Conservation (phyloP, 345 rosid genomes). For the Rhizophora mangle region DNA sequence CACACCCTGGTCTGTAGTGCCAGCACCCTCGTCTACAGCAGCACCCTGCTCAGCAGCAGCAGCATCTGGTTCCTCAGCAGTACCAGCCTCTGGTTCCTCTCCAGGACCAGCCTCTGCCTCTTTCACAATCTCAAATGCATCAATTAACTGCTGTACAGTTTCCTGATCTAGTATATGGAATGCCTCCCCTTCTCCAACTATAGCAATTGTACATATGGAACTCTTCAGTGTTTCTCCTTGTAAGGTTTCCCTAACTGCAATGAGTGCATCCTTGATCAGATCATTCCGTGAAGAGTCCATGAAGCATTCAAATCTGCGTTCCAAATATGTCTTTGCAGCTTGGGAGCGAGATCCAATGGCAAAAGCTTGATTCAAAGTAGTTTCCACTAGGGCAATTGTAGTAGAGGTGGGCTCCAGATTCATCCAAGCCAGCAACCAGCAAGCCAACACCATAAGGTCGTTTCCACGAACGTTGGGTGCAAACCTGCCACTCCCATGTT, state of each 20-base stretch:
- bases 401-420: conserved; percentile 92
- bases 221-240: conserved; percentile 87
- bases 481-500: conserved; percentile 59
- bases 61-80: conserved; percentile 47
- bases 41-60: conserved; percentile 35
- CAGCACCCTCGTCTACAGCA: too few relatives aligned
- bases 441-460: conserved; percentile 95
- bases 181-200: conserved; percentile 63
- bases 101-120: conserved; percentile 47
- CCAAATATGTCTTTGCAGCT: conserved; percentile 97
- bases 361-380: conserved; percentile 62
- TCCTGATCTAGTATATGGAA: conserved; percentile 84
- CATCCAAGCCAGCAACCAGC: conserved; percentile 88
- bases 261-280: conserved; percentile 79
- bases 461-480: conserved; percentile 99
- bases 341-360: conserved; percentile 73
- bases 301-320: conserved; percentile 78
- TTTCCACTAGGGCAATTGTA: conserved; percentile 98
- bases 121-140: conserved; percentile 69
- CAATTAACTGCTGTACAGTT: conserved; percentile 68
- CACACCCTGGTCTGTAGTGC: not conserved
- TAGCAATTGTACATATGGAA: conserved; percentile 83
- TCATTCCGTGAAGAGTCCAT: conserved; percentile 73
- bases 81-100: too few relatives aligned
- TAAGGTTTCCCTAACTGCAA: conserved; percentile 87